Evolutionary conservation across 768 basidiomycete species (phyloP), one percentile per base, ranked within the genome.

Genomic region (Podaxis sp.): DNA sequence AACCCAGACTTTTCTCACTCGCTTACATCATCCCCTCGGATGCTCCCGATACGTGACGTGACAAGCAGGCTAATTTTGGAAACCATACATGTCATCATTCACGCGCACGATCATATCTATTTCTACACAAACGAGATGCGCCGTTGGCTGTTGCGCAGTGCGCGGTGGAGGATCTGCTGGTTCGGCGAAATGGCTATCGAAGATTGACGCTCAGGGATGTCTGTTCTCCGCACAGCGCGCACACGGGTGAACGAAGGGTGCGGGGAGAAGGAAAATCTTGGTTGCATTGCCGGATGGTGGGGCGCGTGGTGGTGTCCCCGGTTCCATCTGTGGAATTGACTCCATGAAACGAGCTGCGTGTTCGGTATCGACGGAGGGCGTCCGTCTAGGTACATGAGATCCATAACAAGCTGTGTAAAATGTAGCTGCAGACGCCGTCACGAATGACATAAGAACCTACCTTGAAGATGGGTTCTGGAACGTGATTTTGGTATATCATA

Each of bases 381-480:
- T n/a, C 51, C 92, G 79, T 94, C 93, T 78, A 94, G 75, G 64
- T 90, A 89, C 67, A 88, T 91, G 77, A 98, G 80, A 70, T 94
- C 87, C 83, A 94, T 85, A 56, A 95, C 69, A 50, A 74, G 41
- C 8, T 33, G 29, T 33, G 29, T 9, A 33, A 33, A 25, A 51
- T 61, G 17, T 57, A 25, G 38, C n/a, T 62, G 43, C 38, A 27
- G 46, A 2, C 41, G 47, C 49, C 19, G 36, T 60, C 22, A 41
- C 19, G 33, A 25, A 29, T 52, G 55, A 49, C 57, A 24, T 36
- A 15, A 40, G 24, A 11, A 74, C 77, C 29, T 62, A 87, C 89
- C 78, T 92, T 90, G 78, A 94, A 93, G 51, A 94, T 80, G 49
- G 86, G 81, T 29, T 85, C 82, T 2, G 93, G 90, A 33, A 95